phyloP scores from a whole-genome alignment of 1,139 yeast genomes.

The Magnusiomyces magnusii region DNA sequence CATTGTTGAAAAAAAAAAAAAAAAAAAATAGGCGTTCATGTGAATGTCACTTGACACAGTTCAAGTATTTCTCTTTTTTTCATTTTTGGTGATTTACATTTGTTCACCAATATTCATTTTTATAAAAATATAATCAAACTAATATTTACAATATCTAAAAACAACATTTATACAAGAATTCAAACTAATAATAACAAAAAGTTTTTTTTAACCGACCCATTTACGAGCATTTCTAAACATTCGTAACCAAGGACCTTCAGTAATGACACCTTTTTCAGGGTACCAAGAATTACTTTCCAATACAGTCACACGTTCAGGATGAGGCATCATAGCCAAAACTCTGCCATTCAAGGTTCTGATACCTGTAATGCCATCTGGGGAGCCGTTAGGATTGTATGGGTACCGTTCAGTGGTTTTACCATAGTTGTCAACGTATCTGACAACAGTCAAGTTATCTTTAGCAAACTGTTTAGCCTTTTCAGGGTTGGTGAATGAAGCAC shows the following conservation, averaged over 20 bases:
- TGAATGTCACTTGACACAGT: too few relatives aligned
- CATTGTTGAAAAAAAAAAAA: too few relatives aligned
- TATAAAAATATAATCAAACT: too few relatives aligned
- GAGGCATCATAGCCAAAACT: constrained; percentile 99
- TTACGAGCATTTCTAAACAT: constrained; percentile 88
- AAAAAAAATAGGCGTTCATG: too few relatives aligned
- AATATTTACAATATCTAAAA: too few relatives aligned
- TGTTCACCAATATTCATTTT: too few relatives aligned
- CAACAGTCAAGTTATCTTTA: constrained; percentile 47
- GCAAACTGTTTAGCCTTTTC: constrained; percentile 41
- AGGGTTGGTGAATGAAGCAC: constrained; percentile 56
- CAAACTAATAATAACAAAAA: neutral
- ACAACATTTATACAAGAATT: neutral
- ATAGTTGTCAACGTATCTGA: constrained; percentile 84
- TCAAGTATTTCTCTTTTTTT: too few relatives aligned
- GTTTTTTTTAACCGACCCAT: constrained; percentile 75
- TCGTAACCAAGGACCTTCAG: constrained; percentile 86
- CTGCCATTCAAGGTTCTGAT: constrained; percentile 85
- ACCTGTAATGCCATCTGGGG: constrained; percentile 91
- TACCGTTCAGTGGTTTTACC: constrained; percentile 74
- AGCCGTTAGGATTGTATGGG: constrained; percentile 97
- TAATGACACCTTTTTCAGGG: constrained; percentile 44
- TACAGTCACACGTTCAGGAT: constrained; percentile 93
- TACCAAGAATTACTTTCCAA: constrained; percentile 87
- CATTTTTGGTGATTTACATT: too few relatives aligned